A percentile compares a stretch with the other conserved stretches of the same genome.
phyloP scores from a whole-genome alignment of 441 rosid species.

The Euphorbia schlechtendalii region DNA sequence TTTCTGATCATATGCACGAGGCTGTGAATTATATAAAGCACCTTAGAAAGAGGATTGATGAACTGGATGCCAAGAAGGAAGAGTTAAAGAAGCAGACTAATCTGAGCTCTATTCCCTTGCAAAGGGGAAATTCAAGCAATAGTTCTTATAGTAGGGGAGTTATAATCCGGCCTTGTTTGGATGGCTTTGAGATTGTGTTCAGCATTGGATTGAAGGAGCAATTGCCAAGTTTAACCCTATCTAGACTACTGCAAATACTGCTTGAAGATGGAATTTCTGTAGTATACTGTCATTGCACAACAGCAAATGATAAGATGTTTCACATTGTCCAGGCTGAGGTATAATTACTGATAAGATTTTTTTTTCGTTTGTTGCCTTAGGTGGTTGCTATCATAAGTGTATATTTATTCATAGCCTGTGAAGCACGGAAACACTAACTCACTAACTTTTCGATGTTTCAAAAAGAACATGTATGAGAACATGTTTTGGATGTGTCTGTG shows the following conservation, averaged over 20 bases:
- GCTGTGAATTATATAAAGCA: constrained; percentile 63
- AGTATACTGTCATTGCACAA: constrained; percentile 40
- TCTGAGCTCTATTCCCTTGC: constrained; percentile 15
- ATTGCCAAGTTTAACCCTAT: constrained; percentile 38
- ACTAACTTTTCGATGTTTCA: too few species aligned
- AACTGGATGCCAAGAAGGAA: constrained; percentile 36
- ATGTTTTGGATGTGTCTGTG: too few species aligned
- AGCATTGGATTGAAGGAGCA: constrained; percentile 26
- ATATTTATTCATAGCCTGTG: too few species aligned
- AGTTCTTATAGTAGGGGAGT: constrained; percentile 24
- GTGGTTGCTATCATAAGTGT: too few species aligned
- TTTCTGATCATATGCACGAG: constrained; percentile 73
- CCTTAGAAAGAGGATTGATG: constrained; percentile 36
- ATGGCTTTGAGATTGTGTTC: constrained; percentile 51
- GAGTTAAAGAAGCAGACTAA: constrained; percentile 29
- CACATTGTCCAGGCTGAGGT: constrained; percentile 62
- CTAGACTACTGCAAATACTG: constrained; percentile 40
- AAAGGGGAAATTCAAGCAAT: constrained; percentile 15
- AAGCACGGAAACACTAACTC: too few species aligned
- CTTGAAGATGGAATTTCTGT: constrained; percentile 42
- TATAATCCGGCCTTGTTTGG: constrained; percentile 35
- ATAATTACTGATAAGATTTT: neutral
- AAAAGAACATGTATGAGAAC: too few species aligned
- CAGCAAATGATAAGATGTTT: constrained; percentile 34
- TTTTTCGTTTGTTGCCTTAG: too few species aligned